Percentiles rank a stretch among this genome's conserved stretches.
Evolutionary conservation across 1,139 yeast genomes (phyloP).

Genomic region (Diutina neorugosa): DNA sequence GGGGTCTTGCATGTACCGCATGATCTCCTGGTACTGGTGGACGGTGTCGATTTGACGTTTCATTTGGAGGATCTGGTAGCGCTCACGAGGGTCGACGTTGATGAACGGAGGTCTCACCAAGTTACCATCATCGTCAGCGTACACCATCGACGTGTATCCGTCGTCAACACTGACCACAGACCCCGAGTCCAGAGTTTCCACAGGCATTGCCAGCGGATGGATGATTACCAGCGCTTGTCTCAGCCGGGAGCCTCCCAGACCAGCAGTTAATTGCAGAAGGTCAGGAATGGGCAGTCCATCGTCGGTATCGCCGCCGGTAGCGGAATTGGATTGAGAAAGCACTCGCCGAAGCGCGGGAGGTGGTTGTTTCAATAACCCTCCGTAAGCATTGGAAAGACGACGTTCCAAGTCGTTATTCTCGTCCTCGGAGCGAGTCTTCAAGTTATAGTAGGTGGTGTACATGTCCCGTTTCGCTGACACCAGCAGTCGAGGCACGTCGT

Average conservation of each 20-base stretch:
- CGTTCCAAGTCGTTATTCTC: neutral
- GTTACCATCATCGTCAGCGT: slow-evolving; percentile 23
- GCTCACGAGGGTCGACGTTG: slow-evolving; percentile 31
- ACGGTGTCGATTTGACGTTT: slow-evolving; percentile 28
- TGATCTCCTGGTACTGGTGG: slow-evolving; percentile 18
- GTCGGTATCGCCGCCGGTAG: neutral
- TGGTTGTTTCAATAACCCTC: neutral
- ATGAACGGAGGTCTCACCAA: slow-evolving; percentile 36
- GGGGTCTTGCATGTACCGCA: slow-evolving; percentile 31
- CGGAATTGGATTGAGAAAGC: neutral
- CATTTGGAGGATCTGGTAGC: slow-evolving; percentile 29
- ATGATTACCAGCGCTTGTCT: neutral
- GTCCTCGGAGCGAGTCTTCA: neutral
- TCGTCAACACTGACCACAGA: neutral
- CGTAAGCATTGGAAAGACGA: neutral
- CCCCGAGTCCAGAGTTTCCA: neutral
- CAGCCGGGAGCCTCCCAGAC: neutral
- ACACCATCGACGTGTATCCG: slow-evolving; percentile 4
- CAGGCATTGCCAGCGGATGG: neutral
- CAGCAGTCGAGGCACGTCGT: neutral
- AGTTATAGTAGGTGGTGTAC: neutral
- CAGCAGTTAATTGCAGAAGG: neutral
- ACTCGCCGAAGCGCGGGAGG: neutral
- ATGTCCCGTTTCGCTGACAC: neutral
- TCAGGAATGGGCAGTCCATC: neutral